A percentile compares a stretch with the other conserved stretches of the same genome.
Conservation (phyloP, 257 asterid genomes). For the Nicotiana undulata region DNA sequence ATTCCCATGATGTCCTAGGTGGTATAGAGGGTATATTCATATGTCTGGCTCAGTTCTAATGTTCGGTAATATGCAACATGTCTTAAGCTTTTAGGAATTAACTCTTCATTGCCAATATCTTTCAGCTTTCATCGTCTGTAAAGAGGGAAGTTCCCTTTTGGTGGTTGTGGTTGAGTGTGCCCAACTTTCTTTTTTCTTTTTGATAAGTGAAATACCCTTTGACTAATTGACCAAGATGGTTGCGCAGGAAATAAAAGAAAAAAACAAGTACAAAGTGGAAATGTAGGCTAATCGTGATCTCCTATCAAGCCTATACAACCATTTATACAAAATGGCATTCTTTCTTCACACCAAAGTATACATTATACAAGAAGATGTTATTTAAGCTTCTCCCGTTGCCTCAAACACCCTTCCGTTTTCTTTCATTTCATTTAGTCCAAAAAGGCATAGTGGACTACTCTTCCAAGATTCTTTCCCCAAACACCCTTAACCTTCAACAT, state of each 20-base stretch:
- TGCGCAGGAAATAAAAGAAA: background rate
- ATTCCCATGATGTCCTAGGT: background rate
- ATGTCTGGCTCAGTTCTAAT: background rate
- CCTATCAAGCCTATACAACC: background rate
- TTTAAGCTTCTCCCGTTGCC: background rate
- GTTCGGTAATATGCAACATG: background rate
- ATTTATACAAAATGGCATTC: background rate
- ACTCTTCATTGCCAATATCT: background rate
- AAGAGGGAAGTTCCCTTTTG: background rate
- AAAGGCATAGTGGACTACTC: background rate
- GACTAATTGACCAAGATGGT: background rate
- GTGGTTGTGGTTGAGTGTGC: background rate
- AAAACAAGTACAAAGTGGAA: background rate
- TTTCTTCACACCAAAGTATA: background rate
- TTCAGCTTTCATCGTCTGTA: background rate
- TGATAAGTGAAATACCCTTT: background rate
- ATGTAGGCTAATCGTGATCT: background rate
- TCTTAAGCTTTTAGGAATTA: background rate
- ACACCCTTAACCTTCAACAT: background rate
- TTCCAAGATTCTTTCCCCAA: background rate
- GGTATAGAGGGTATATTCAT: background rate
- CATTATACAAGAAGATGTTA: background rate
- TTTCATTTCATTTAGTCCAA: background rate
- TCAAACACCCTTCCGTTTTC: background rate
- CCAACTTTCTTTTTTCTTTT: background rate